phyloP scores from a whole-genome alignment of 176 grass and related monocot species.

The Phragmites australis region DNA sequence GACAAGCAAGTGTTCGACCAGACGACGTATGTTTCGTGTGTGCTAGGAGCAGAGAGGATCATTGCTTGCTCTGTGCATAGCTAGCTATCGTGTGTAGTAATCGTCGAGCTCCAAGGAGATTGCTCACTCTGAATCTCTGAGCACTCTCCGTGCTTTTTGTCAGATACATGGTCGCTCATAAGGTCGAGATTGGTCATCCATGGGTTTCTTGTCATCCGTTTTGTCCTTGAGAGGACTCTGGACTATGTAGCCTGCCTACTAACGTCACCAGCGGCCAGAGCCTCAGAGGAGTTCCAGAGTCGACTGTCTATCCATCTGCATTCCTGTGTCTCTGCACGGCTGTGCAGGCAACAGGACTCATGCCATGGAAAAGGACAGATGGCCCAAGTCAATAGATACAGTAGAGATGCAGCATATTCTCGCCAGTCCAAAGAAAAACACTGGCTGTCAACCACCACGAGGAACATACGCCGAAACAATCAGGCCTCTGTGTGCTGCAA shows the following conservation, averaged over 20 bases:
- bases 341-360: neutral
- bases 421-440: neutral
- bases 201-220: too few relatives aligned
- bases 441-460: neutral
- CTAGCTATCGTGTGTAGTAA: neutral
- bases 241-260: too few relatives aligned
- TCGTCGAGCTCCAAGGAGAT: neutral
- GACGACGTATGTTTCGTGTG: neutral
- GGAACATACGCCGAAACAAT: neutral
- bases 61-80: neutral
- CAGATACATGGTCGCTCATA: neutral
- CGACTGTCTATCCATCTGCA: neutral
- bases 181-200: too few relatives aligned
- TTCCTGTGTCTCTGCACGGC: neutral
- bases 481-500: neutral
- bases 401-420: neutral
- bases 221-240: too few relatives aligned
- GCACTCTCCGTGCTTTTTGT: neutral
- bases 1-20: neutral
- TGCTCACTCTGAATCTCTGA: neutral
- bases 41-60: neutral
- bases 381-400: neutral
- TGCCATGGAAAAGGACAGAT: too few relatives aligned
- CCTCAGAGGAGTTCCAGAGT: neutral
- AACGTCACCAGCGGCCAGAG: neutral